Evolutionary conservation across 2,329 filamentous ascomycete species (phyloP), one percentile per base, ranked within the genome.

Genomic region (Fusarium irregulare): DNA sequence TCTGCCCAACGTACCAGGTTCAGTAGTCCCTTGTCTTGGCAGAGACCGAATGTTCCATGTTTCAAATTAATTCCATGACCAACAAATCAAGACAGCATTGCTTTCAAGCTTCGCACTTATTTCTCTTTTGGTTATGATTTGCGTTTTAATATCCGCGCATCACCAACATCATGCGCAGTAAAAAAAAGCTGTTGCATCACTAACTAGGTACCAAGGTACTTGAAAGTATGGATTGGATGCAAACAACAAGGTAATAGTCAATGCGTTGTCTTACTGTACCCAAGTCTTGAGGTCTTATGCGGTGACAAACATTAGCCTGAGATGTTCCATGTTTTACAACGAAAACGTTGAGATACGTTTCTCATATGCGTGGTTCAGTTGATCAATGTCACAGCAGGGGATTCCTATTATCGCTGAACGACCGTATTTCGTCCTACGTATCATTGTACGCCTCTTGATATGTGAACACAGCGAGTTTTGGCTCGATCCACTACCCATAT

Each of bases 61-160:
- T 71, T 60, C 63, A 68, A 59, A 64, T 71, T 48, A 57, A 54
- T 44, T 20, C 20, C 46, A 64, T 57, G 63, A 67, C 60, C 58
- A 55, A 54, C 23, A 37, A 49, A 32, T 25, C 49, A 65, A 11
- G 25, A 23, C 41, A 27, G 25, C 16, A 30, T 32, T 50, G 27
- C 20, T 30, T 46, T 49, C 41, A 3, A 56, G 40, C 28, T 32
- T 54, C 21, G 53, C 45, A 56, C 34, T 14, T 20, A 34, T 51
- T 59, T 37, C 54, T 41, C 5, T 50, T 56, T 30, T 18, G n/a
- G 23, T 50, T 13, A 25, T 21, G 23, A 25, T 37, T 56, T 56
- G 53, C 41, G 34, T n/a, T 23, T 51, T 27, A 42, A 28, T 20
- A 53, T 42, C 49, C 13, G 25, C 23, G 13, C 25, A 20, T 41